Evolutionary conservation across 805 yeast species (phyloP), one percentile per base, ranked within the genome.

Genomic region (Maudiozyma barnettii): DNA sequence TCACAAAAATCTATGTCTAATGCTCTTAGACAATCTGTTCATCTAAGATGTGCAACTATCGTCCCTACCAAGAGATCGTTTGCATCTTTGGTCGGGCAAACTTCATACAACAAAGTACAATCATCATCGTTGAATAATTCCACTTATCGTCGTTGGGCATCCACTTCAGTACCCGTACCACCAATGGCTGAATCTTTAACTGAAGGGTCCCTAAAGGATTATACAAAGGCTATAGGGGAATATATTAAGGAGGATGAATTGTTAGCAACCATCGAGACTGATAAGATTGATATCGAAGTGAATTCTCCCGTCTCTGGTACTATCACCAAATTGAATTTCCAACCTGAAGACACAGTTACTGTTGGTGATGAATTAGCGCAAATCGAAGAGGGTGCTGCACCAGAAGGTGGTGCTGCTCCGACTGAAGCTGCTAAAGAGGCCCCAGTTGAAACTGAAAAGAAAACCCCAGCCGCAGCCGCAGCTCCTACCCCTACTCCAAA

Each of bases 111-210:
- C 7, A 23, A 14, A 2, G 22, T 4, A 2, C 26, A 23, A 23
- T 7, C 41, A 16, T 20, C 21, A 21, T 21, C 22, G 2, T 38
- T 23, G 48, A 49, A 42, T 50, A 49, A 42, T 50, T 39, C 38
- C 45, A 48, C 36, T 43, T 31, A 22, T 39, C 39, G 44, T 43
- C 67, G 73, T 54, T 63, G 53, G 52, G 65, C 68, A 50, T 66
- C 74, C 37, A 73, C 72, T 52, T 67, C 64, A 43, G 95, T 91
- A 45, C 86, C 89, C 68, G 98, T 93, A 20, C 99, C 99, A 43
- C 95, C 87, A 54, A 89, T 93, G 97, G 98, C 99, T 40, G 99
- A 93, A 72, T 90, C 97, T 44, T 83, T 93, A 63, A 87, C 96
- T 39, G 99, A 93, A 69, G 99, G 99, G 65, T 87, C 98, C 44